Evolutionary conservation across 2,329 filamentous ascomycete species (phyloP).

Genomic region (Arthrocladium fulminans): DNA sequence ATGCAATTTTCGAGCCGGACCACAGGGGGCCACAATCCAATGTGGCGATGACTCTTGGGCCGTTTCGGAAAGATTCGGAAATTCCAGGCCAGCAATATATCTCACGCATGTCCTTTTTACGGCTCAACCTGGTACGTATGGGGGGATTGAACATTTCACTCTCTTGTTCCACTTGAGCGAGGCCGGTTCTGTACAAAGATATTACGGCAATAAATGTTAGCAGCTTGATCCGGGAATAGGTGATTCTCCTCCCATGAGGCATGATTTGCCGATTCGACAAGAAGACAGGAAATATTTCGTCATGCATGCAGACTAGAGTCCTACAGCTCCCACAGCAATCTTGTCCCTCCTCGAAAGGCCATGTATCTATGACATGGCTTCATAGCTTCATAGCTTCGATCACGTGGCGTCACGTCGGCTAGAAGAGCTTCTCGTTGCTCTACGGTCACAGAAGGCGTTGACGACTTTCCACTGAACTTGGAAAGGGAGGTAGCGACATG

Average conservation of each 20-base stretch:
- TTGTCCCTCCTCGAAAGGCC: too few relatives aligned
- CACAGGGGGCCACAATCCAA: not conserved
- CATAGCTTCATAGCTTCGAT: too few relatives aligned
- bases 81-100: not conserved
- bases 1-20: not conserved
- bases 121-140: not conserved
- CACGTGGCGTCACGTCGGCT: too few relatives aligned
- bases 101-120: not conserved
- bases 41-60: not conserved
- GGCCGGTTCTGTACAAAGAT: not conserved
- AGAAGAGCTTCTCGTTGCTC: too few relatives aligned
- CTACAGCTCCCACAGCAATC: too few relatives aligned
- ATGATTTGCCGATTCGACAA: not conserved
- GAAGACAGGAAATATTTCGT: not conserved
- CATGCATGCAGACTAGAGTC: not conserved
- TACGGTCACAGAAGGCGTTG: too few relatives aligned
- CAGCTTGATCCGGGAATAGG: not conserved
- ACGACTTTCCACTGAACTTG: too few relatives aligned
- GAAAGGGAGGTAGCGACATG: too few relatives aligned
- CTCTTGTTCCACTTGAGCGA: not conserved
- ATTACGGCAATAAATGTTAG: not conserved
- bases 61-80: constrained; percentile 2
- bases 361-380: too few relatives aligned
- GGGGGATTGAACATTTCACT: not conserved
- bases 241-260: not conserved